These are phyloP conservation scores for Camelina neglecta DNA, from an alignment of 345 rosid species.

Conservation along the genomic window DNA sequence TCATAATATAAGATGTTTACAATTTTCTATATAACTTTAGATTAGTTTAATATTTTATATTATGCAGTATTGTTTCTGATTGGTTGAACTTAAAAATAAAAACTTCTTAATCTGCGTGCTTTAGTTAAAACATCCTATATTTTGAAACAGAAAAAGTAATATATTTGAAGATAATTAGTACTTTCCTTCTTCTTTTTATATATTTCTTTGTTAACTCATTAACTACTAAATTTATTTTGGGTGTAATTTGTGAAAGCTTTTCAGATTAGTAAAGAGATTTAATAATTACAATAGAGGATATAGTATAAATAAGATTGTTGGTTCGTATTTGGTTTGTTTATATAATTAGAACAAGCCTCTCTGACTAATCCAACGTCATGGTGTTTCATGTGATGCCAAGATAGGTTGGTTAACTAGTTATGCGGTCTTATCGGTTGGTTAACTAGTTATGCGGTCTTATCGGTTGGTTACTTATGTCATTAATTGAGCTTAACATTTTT, in stretches of 20 bases:
- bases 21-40: too few species aligned
- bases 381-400: constrained; percentile 29
- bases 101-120: too few species aligned
- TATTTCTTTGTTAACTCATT: not conserved
- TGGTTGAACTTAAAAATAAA: too few species aligned
- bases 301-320: not conserved
- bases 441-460: constrained; percentile 10
- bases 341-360: constrained; percentile 5
- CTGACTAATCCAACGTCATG: constrained; percentile 10
- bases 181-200: not conserved
- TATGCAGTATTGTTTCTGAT: too few species aligned
- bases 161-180: not conserved
- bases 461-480: not conserved
- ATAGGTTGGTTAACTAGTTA: constrained; percentile 30
- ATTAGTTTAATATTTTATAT: too few species aligned
- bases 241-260: not conserved
- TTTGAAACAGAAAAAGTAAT: too few species aligned
- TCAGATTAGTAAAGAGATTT: not conserved
- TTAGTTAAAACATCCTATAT: too few species aligned
- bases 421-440: constrained; percentile 27
- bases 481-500: constrained; percentile 5
- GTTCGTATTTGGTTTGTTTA: not conserved
- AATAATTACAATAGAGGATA: not conserved
- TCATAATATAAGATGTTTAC: too few species aligned
- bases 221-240: not conserved